A percentile compares a stretch with the other conserved stretches of the same genome.
Evolutionary conservation across 2,329 filamentous ascomycete species (phyloP).

Genomic region (Cryphonectria nitschkei): DNA sequence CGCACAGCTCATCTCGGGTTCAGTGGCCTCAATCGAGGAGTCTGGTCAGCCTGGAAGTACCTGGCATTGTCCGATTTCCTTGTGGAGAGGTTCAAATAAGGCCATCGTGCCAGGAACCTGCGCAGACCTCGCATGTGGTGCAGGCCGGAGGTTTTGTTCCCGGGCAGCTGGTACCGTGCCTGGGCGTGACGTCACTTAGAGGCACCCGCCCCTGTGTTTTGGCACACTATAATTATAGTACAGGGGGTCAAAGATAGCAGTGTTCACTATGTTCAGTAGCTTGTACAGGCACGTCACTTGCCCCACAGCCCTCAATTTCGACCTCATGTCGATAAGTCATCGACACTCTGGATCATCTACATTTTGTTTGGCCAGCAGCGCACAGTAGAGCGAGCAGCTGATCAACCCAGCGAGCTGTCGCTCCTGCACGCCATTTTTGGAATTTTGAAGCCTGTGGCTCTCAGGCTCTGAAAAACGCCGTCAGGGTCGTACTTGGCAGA

Average conservation of each 20-base stretch:
- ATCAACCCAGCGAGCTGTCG: not conserved
- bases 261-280: not conserved
- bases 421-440: not conserved
- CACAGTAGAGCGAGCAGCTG: not conserved
- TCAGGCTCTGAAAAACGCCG: conserved; percentile 37
- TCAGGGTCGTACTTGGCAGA: conserved; percentile 44
- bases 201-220: not conserved
- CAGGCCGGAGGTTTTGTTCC: not conserved
- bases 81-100: not conserved
- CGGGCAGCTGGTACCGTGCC: not conserved
- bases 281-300: conserved; percentile 2
- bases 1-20: conserved; percentile 32
- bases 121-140: not conserved
- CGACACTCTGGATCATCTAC: not conserved
- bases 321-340: not conserved
- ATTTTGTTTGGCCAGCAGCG: not conserved
- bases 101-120: not conserved
- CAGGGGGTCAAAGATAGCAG: not conserved
- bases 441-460: conserved; percentile 13
- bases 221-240: not conserved
- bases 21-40: conserved; percentile 9
- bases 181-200: conserved; percentile 11
- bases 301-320: not conserved
- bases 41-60: not conserved
- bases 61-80: not conserved